These are phyloP conservation scores for Xylariaceae sp. DNA, from an alignment of 2,329 filamentous ascomycete genomes.

Conservation along the genomic window DNA sequence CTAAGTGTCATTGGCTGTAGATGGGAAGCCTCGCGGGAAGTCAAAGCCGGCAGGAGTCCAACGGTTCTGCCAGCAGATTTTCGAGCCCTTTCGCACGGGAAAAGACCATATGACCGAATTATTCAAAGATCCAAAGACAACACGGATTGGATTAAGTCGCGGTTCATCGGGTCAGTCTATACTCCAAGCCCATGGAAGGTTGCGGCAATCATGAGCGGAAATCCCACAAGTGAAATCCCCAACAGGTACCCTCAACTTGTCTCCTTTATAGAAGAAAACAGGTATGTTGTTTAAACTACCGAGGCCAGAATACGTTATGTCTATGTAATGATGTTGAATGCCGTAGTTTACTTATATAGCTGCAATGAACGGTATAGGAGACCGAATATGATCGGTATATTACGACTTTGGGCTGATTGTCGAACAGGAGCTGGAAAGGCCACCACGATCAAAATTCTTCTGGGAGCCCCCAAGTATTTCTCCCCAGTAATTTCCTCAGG, in stretches of 20 bases:
- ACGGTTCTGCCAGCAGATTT: conserved; percentile 33
- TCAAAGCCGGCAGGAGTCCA: conserved; percentile 32
- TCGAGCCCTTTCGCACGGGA: conserved; percentile 34
- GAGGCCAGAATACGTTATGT: no score
- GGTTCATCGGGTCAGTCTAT: conserved; percentile 31
- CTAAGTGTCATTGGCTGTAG: conserved; percentile 16
- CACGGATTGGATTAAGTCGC: conserved; percentile 36
- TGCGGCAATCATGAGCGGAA: conserved; percentile 43
- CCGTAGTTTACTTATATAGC: no score
- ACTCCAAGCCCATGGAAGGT: conserved; percentile 42
- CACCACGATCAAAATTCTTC: conserved; percentile 49
- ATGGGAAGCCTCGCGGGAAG: conserved; percentile 36
- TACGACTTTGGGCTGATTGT: background rate
- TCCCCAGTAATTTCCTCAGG: conserved; percentile 48
- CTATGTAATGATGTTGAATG: no score
- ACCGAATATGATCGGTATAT: no score
- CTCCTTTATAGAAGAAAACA: conserved; percentile 47
- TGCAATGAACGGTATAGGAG: no score
- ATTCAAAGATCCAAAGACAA: conserved; percentile 34
- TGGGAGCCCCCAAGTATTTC: conserved; percentile 35
- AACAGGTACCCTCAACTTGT: conserved; percentile 42
- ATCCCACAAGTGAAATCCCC: conserved; percentile 20
- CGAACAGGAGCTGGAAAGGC: conserved; percentile 49
- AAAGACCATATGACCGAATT: conserved; percentile 33
- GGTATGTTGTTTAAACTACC: conserved; percentile 20